These are phyloP conservation scores for Candida ponderosae DNA, from an alignment of 805 yeast genomes.

Conservation along the genomic window DNA sequence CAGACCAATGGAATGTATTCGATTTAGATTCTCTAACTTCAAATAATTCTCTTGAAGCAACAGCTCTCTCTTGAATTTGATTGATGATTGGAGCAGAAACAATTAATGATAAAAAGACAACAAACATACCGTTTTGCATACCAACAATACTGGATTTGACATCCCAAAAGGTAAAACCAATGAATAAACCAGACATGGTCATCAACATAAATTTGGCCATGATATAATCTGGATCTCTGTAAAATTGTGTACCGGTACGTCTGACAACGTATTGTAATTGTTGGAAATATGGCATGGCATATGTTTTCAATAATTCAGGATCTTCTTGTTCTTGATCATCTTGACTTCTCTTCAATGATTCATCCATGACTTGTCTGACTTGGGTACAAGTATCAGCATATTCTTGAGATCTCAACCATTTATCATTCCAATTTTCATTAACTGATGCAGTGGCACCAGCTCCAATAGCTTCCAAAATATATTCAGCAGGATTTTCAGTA, in stretches of 20 bases:
- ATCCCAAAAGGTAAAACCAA: conserved; percentile 68
- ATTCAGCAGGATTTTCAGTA: conserved; percentile 62
- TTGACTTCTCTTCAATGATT: conserved; percentile 19
- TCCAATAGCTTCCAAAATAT: conserved; percentile 60
- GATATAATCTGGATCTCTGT: conserved; percentile 56
- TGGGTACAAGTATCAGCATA: background rate
- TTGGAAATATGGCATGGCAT: conserved; percentile 31
- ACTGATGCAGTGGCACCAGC: conserved; percentile 61
- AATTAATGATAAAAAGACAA: conserved; percentile 51
- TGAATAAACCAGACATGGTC: conserved; percentile 49
- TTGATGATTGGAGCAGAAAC: conserved; percentile 48
- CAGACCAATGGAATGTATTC: conserved; percentile 68
- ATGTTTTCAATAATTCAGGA: conserved; percentile 10
- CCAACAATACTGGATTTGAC: conserved; percentile 44
- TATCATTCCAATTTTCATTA: conserved; percentile 20
- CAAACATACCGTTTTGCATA: conserved; percentile 50
- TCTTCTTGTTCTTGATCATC: conserved; percentile 3
- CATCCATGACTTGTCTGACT: conserved; percentile 21
- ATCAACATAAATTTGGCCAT: conserved; percentile 47
- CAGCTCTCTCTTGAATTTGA: conserved; percentile 57
- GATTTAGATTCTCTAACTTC: conserved; percentile 69
- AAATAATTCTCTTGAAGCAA: conserved; percentile 50
- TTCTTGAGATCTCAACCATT: conserved; percentile 39
- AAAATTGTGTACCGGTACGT: conserved; percentile 37
- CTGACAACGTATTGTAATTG: conserved; percentile 32